Conservation (phyloP, 768 basidiomycete genomes). For the Mycena filopes region DNA sequence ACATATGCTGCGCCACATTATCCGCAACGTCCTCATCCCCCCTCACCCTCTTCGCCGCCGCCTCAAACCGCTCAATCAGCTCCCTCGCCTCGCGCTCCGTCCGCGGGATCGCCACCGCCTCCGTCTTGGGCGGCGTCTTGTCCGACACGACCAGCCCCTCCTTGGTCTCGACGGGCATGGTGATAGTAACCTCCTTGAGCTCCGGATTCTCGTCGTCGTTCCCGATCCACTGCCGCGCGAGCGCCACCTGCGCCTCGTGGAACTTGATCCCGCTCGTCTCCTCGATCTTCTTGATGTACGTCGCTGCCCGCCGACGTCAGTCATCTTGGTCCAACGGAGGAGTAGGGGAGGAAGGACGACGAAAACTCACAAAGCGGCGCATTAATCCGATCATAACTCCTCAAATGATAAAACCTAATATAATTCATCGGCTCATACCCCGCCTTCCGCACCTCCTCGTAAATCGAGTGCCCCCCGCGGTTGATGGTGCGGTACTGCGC, state of each 20-base stretch:
- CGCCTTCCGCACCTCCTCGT: conserved; percentile 80
- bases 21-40: conserved; percentile 75
- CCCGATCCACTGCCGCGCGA: conserved; percentile 81
- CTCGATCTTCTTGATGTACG: conserved; percentile 78
- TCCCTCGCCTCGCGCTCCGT: conserved; percentile 73
- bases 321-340: too few species aligned
- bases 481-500: conserved; percentile 92
- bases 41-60: conserved; percentile 64
- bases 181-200: conserved; percentile 69
- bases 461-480: conserved; percentile 87
- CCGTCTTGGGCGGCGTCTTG: conserved; percentile 60
- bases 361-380: conserved; percentile 67
- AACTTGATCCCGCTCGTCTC: conserved; percentile 80
- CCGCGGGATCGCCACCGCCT: conserved; percentile 74
- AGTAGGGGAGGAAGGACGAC: not conserved
- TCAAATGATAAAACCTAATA: conserved; percentile 92
- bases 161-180: conserved; percentile 60
- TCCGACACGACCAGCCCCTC: conserved; percentile 63
- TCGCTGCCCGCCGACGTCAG: conserved; percentile 26
- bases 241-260: conserved; percentile 87
- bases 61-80: conserved; percentile 78
- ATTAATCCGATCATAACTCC: conserved; percentile 92
- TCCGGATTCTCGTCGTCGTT: conserved; percentile 54
- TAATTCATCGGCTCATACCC: conserved; percentile 87
- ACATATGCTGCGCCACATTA: conserved; percentile 83